Percentiles rank a stretch among this genome's conserved stretches.
These are phyloP conservation scores for Periconia sp. DNA, from an alignment of 2,329 filamentous ascomycete species.

Conservation along the genomic window DNA sequence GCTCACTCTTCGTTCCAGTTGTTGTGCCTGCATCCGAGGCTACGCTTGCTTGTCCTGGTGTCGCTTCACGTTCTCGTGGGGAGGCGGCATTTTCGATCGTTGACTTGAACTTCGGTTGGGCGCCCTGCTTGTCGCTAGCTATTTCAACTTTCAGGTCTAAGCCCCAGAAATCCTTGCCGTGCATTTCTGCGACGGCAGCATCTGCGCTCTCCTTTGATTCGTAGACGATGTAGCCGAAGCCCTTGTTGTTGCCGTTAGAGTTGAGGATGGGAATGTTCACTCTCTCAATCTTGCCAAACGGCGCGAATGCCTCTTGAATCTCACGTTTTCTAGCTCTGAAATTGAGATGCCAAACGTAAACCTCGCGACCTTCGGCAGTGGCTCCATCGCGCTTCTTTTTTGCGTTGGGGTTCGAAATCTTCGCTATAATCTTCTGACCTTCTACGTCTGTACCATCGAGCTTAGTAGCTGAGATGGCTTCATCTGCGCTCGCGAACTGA, in stretches of 20 bases:
- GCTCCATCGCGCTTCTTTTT: conserved; percentile 83
- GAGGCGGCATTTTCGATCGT: conserved; percentile 55
- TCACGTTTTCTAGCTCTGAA: conserved; percentile 80
- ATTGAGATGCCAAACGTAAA: conserved; percentile 84
- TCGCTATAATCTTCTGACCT: conserved; percentile 72
- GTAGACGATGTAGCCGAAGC: conserved; percentile 82
- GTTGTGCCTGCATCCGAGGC: conserved; percentile 26
- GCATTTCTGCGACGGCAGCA: conserved; percentile 67
- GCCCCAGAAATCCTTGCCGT: conserved; percentile 72
- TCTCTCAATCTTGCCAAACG: conserved; percentile 76
- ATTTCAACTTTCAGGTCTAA: conserved; percentile 69
- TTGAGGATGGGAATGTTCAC: conserved; percentile 70
- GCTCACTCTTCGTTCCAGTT: conserved; percentile 52
- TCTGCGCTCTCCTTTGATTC: conserved; percentile 69
- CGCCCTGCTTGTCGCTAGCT: conserved; percentile 50
- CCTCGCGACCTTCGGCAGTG: conserved; percentile 83
- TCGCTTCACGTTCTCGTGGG: conserved; percentile 44
- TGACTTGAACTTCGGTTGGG: conserved; percentile 53
- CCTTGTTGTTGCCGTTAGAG: conserved; percentile 73
- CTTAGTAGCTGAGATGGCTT: conserved; percentile 62
- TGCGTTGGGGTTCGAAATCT: conserved; percentile 81
- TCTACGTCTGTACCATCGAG: conserved; percentile 74
- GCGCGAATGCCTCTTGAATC: conserved; percentile 71
- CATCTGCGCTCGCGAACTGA: conserved; percentile 70
- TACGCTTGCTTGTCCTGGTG: conserved; percentile 25